Evolutionary conservation across 371 early-diverging fungal species (phyloP).

Genomic region (Actinomortierella wolfii): DNA sequence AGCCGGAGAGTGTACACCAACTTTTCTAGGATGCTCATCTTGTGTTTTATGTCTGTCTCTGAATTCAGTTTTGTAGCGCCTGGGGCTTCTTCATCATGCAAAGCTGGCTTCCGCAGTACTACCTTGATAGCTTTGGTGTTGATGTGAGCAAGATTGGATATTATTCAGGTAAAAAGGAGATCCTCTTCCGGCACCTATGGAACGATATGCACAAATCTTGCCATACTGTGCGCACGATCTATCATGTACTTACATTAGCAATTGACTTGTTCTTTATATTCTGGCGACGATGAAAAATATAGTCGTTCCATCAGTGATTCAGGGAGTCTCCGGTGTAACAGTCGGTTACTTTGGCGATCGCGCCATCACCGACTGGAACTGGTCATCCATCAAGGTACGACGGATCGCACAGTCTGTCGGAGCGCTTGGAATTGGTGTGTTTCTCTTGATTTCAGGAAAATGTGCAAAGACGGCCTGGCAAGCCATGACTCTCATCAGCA

Average conservation of each 20-base stretch:
- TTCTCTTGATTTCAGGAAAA: constrained; percentile 25
- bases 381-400: constrained; percentile 26
- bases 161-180: constrained; percentile 29
- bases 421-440: constrained; percentile 24
- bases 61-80: constrained; percentile 28
- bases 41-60: constrained; percentile 2
- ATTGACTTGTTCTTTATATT: not conserved
- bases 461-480: constrained; percentile 20
- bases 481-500: constrained; percentile 33
- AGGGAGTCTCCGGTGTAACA: constrained; percentile 25
- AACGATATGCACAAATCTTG: no score
- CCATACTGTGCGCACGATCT: not conserved
- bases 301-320: constrained; percentile 41
- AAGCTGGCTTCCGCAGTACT: constrained; percentile 46
- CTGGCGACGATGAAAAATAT: no score
- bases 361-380: constrained; percentile 22
- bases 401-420: constrained; percentile 35
- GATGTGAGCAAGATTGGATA: constrained; percentile 47
- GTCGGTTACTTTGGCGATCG: constrained; percentile 44
- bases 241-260: no score
- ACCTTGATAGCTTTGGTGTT: constrained; percentile 41
- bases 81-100: constrained; percentile 46
- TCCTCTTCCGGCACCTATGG: no score
- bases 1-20: no score
- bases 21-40: no score